Conservation (phyloP, 2,329 filamentous ascomycete species). For the Penicillium capsulatum region DNA sequence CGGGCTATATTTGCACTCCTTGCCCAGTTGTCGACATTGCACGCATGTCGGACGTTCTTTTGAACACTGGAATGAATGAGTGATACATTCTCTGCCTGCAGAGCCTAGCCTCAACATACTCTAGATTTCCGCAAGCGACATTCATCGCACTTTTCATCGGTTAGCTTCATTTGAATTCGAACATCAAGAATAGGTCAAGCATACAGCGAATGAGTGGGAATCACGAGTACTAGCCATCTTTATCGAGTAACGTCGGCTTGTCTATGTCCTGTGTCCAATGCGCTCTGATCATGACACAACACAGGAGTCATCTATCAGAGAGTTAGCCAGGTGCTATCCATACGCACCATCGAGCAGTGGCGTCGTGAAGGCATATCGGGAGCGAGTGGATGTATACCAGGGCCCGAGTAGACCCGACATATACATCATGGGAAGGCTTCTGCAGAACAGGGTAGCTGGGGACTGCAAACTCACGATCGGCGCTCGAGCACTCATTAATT, state of each 20-base stretch:
- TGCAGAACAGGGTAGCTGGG: neutral
- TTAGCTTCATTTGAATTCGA: constrained; percentile 2
- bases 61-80: constrained; percentile 33
- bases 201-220: constrained; percentile 41
- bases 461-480: constrained; percentile 33
- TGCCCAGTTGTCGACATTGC: constrained; percentile 39
- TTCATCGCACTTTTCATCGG: constrained; percentile 35
- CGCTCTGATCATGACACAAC: constrained; percentile 30
- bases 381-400: constrained; percentile 8
- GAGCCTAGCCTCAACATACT: constrained; percentile 20
- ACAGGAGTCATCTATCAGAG: constrained; percentile 30
- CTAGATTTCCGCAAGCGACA: constrained; percentile 40
- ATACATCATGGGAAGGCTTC: neutral
- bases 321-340: constrained; percentile 19
- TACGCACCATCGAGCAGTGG: neutral
- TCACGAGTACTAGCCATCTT: constrained; percentile 41
- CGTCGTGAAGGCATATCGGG: neutral
- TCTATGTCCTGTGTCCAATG: constrained; percentile 24
- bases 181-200: constrained; percentile 14
- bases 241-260: constrained; percentile 22
- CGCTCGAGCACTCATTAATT: constrained; percentile 24
- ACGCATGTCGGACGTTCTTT: constrained; percentile 40
- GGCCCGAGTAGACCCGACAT: neutral
- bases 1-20: constrained; percentile 42
- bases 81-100: neutral